These are phyloP conservation scores for Lachancea fermentati DNA, from an alignment of 805 yeast genomes.

Conservation along the genomic window DNA sequence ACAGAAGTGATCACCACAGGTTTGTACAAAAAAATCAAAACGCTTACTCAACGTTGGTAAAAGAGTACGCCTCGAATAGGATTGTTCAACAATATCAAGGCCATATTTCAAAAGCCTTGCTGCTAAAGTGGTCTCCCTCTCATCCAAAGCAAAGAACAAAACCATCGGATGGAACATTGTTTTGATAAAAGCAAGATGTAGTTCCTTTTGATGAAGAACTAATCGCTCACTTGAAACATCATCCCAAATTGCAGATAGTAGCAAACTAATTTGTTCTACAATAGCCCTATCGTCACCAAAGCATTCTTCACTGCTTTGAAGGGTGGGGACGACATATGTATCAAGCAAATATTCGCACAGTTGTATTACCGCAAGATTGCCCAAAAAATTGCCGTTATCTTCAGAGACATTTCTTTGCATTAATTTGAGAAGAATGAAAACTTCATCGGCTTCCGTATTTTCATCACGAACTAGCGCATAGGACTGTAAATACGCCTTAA, in stretches of 20 bases:
- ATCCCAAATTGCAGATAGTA: constrained; percentile 49
- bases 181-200: constrained; percentile 56
- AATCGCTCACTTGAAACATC: constrained; percentile 53
- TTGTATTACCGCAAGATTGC: constrained; percentile 19
- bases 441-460: constrained; percentile 9
- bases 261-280: constrained; percentile 27
- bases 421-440: constrained; percentile 14
- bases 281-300: constrained; percentile 7
- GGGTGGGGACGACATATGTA: constrained; percentile 9
- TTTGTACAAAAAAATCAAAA: constrained; percentile 41
- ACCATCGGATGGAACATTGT: constrained; percentile 40
- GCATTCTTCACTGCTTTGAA: background rate
- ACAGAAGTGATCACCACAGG: constrained; percentile 34
- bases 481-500: constrained; percentile 17
- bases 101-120: constrained; percentile 24
- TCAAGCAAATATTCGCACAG: constrained; percentile 17
- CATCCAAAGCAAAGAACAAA: constrained; percentile 35
- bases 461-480: constrained; percentile 12
- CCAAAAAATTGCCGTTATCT: constrained; percentile 26
- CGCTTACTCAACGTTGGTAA: constrained; percentile 52
- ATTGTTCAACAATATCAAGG: constrained; percentile 39
- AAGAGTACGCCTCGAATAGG: constrained; percentile 62
- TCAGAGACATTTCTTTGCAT: constrained; percentile 15
- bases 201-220: constrained; percentile 54
- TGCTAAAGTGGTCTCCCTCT: constrained; percentile 14